Conservation (phyloP, 2,329 filamentous ascomycete species). For the Sporothrix inflata region DNA sequence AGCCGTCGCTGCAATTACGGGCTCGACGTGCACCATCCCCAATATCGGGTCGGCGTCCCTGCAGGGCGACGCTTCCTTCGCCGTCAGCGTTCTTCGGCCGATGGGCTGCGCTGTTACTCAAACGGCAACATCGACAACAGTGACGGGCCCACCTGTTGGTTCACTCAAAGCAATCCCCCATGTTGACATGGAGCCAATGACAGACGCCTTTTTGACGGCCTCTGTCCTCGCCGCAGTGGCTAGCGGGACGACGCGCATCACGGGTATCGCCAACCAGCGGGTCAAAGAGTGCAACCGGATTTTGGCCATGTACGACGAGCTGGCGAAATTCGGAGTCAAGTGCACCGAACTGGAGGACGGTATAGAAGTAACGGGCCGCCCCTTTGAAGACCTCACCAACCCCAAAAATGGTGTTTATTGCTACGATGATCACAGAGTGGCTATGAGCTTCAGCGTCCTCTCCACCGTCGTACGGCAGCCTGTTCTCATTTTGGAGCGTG, state of each 20-base stretch:
- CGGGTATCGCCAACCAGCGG: slow-evolving; percentile 94
- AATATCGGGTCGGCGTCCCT: slow-evolving; percentile 93
- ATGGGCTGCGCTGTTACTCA: slow-evolving; percentile 95
- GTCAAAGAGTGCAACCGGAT: slow-evolving; percentile 99
- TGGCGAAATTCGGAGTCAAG: slow-evolving; percentile 87
- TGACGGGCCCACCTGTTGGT: slow-evolving; percentile 81
- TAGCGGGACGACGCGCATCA: slow-evolving; percentile 79
- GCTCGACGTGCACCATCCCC: slow-evolving; percentile 91
- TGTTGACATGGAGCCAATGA: slow-evolving; percentile 99
- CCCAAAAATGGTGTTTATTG: slow-evolving; percentile 77
- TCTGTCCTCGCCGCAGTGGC: slow-evolving; percentile 91
- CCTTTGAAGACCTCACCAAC: slow-evolving; percentile 52
- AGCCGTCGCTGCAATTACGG: slow-evolving; percentile 91
- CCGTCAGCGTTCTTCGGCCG: slow-evolving; percentile 81
- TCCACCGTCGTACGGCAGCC: slow-evolving; percentile 71
- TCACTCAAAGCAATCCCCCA: slow-evolving; percentile 74
- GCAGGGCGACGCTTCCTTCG: slow-evolving; percentile 93
- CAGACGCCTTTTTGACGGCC: slow-evolving; percentile 94
- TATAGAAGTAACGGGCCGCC: slow-evolving; percentile 70
- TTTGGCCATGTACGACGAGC: slow-evolving; percentile 88
- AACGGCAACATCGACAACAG: slow-evolving; percentile 82
- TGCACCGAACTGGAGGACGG: slow-evolving; percentile 92
- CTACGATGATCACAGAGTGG: slow-evolving; percentile 96
- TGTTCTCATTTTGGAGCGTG: slow-evolving; percentile 81
- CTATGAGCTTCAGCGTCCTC: slow-evolving; percentile 97